Percentiles rank a stretch among this genome's conserved stretches.
phyloP scores from a whole-genome alignment of 164 flowering plant species.

The Cinnamomum chago region DNA sequence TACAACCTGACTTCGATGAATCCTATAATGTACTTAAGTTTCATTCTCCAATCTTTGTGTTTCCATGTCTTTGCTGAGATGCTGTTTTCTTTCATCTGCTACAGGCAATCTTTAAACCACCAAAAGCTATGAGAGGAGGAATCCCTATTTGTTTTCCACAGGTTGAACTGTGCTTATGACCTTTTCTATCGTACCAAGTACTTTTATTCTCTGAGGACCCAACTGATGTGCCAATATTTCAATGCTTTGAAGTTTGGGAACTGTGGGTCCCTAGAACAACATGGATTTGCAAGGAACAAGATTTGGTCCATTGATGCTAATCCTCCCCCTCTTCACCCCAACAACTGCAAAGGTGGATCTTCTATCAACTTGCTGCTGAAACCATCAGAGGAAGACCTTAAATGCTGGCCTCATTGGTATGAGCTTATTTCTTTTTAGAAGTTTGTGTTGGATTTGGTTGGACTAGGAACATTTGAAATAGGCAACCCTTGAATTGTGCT shows the following conservation, averaged over 20 bases:
- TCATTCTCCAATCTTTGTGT: too few species aligned
- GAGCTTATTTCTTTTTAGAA: constrained; percentile 2
- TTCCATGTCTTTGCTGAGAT: not conserved
- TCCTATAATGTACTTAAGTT: too few species aligned
- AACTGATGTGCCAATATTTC: constrained; percentile 6
- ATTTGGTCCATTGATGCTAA: constrained; percentile 71
- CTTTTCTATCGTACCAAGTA: not conserved
- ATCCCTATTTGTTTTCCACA: constrained; percentile 91
- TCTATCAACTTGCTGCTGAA: constrained; percentile 67
- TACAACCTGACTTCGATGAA: too few species aligned
- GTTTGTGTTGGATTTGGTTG: not conserved
- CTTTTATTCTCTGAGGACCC: not conserved
- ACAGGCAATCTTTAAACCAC: constrained; percentile 83
- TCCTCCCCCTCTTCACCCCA: constrained; percentile 65
- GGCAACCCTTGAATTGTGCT: not conserved
- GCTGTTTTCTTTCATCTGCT: constrained; percentile 3
- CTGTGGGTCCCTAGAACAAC: constrained; percentile 77
- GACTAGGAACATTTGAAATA: not conserved
- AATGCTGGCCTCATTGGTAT: constrained; percentile 89
- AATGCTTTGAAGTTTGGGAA: constrained; percentile 60
- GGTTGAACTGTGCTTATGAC: constrained; percentile 33
- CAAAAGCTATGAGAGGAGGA: constrained; percentile 86
- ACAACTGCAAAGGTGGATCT: constrained; percentile 58
- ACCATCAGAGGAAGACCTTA: constrained; percentile 86
- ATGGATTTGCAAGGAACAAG: constrained; percentile 90